Conservation (phyloP, 345 rosid genomes). For the Pistacia atlantica region DNA sequence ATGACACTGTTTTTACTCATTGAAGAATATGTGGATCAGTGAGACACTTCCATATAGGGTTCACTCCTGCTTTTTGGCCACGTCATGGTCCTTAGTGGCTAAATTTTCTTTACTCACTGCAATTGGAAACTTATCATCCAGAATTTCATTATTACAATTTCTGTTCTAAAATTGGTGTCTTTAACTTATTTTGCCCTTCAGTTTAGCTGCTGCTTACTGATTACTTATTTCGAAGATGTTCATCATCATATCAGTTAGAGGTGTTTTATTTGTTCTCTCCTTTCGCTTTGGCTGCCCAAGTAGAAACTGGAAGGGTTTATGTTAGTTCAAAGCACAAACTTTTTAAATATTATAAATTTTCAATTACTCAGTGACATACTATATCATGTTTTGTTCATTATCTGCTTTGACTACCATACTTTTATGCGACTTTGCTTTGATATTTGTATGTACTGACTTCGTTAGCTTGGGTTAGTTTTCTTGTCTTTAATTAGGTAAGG, state of each 20-base stretch:
- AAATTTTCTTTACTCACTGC: neutral
- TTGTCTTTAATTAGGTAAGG: neutral
- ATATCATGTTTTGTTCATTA: neutral
- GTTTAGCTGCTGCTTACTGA: slow-evolving; percentile 8
- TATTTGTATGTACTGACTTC: neutral
- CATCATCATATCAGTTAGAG: slow-evolving; percentile 1
- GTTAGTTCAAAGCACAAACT: neutral
- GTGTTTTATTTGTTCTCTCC: slow-evolving; percentile 1
- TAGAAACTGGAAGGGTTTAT: slow-evolving; percentile 6
- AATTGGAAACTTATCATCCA: neutral
- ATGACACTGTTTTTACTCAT: slow-evolving; percentile 82
- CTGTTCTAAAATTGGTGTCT: neutral
- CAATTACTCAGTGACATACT: neutral
- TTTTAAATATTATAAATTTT: neutral
- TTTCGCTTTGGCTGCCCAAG: neutral
- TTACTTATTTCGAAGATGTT: slow-evolving; percentile 16
- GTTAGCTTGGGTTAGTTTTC: neutral
- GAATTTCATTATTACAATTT: slow-evolving; percentile 1
- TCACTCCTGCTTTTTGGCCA: neutral
- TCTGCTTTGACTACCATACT: neutral
- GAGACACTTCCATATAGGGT: neutral
- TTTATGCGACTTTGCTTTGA: neutral
- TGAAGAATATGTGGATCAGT: slow-evolving; percentile 32
- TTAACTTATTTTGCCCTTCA: neutral
- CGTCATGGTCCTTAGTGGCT: slow-evolving; percentile 3